Percentiles rank a stretch among this genome's conserved stretches.
Evolutionary conservation across 441 rosid species (phyloP).

Genomic region (Arabidopsis hybrid): DNA sequence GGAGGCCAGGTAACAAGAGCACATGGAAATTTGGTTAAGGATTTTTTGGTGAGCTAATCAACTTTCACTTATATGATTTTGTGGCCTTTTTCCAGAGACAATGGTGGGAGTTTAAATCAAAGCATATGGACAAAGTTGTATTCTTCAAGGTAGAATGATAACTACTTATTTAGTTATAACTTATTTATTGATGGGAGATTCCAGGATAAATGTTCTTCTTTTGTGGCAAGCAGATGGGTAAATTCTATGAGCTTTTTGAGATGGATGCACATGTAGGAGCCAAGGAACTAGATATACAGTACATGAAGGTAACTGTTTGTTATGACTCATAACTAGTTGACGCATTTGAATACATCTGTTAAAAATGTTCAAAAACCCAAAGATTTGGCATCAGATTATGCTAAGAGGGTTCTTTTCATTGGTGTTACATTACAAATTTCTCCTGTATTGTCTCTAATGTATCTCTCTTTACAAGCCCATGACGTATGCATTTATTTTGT

Average conservation of each 20-base stretch:
- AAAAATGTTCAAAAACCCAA: not conserved
- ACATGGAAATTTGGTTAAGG: conserved; percentile 12
- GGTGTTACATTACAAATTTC: conserved; percentile 20
- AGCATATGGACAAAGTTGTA: conserved; percentile 98
- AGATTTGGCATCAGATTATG: conserved; percentile 1
- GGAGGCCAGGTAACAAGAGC: conserved; percentile 82
- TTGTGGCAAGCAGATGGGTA: conserved; percentile 82
- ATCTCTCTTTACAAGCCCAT: conserved; percentile 21
- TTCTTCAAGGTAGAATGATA: conserved; percentile 84
- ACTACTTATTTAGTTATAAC: conserved; percentile 19
- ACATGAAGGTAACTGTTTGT: conserved; percentile 84
- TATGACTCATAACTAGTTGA: conserved; percentile 14
- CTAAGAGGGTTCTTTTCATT: not conserved
- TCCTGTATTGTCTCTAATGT: conserved; percentile 14
- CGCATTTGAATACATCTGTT: conserved; percentile 18
- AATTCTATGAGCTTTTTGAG: conserved; percentile 98
- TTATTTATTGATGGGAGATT: conserved; percentile 5
- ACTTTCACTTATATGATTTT: conserved; percentile 31
- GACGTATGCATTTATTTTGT: conserved; percentile 36
- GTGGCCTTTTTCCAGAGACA: conserved; percentile 72
- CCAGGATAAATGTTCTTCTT: conserved; percentile 16
- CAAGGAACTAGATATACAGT: conserved; percentile 93
- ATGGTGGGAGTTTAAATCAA: conserved; percentile 99
- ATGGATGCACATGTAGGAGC: conserved; percentile 99
- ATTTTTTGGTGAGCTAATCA: conserved; percentile 18